Conservation (phyloP, 2,329 filamentous ascomycete genomes). For the Arthrobotrys sphaeroides region DNA sequence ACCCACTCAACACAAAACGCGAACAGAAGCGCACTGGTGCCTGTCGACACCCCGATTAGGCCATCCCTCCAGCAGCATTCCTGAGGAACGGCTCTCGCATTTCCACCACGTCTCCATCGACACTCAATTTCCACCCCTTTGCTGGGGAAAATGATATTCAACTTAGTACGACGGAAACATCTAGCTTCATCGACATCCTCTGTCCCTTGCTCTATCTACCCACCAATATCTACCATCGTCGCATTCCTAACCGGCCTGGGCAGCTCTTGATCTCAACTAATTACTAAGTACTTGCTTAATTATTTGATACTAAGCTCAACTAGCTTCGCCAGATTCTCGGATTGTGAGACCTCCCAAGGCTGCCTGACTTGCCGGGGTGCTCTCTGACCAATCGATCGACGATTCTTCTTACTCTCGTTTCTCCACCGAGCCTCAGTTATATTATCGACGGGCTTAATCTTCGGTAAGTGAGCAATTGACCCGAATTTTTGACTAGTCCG, state of each 20-base stretch:
- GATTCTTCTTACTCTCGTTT: not conserved
- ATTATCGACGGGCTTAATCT: not conserved
- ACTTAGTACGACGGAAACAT: not conserved
- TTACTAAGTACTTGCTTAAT: not conserved
- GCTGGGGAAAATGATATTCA: no score
- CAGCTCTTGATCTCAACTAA: not conserved
- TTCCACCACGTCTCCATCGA: not conserved
- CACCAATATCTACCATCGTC: not conserved
- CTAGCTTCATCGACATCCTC: not conserved
- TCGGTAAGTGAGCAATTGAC: not conserved
- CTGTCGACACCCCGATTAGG: not conserved
- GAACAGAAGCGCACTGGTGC: constrained; percentile 9
- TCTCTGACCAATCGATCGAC: not conserved
- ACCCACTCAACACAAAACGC: constrained; percentile 22
- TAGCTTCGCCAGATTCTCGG: not conserved
- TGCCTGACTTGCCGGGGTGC: not conserved
- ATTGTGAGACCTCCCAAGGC: not conserved
- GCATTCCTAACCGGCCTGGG: not conserved
- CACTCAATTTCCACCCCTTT: not conserved
- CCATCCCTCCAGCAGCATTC: not conserved
- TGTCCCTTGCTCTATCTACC: not conserved
- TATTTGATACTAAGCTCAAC: no score
- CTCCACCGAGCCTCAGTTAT: not conserved
- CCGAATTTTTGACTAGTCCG: not conserved
- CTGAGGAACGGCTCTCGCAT: not conserved